Base-by-base conservation (phyloP, 805 yeast genomes). In the Wickerhamiella dianesei region DNA sequence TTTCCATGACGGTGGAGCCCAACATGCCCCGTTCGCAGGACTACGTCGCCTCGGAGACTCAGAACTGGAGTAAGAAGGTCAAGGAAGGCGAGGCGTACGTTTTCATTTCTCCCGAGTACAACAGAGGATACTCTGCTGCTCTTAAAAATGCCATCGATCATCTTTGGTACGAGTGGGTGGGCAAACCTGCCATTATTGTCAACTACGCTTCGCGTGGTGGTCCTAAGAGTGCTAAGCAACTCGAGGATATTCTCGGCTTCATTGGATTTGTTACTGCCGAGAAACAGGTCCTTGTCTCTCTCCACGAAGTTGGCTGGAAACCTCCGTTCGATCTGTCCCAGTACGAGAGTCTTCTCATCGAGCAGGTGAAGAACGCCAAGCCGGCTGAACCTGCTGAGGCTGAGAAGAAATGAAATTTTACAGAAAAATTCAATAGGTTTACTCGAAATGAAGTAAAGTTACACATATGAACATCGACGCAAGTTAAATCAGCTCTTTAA, bases 71-170 rank as follows among this genome's bases (percentile, higher is more conserved):
- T 37, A 44, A 35, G 16, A 56, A 56, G 45, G 50, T 65, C 35
- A 41, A 43, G 4, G 40, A 44, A 21, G 56, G 48, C 21, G 54
- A 56, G 41, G 70, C 58, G 3, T 56, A 59, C 48, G 54, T 67
- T n/a, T 57, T 67, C 44, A 61, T 67, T 8, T 46, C 64, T 8
- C 70, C 71, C 9, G 63, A 65, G 47, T 67, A 67, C 53, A 68
- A 67, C 47, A 55, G 64, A 55, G 62, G 68, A 5, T 59, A 57
- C 42, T 69, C 71, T 8, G 69, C 67, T 1, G 57, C 53, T 12
- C 53, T 67, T 41, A 67, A 68, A 51, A 64, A 64, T 44, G 67
- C 69, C 3, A 44, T 68, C 16, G 71, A 68, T 47, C 59, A 58
- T 40, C 52, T 67, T 21, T 65, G 39, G 44, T 37, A 53, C 25